Evolutionary conservation across 2,329 filamentous ascomycete species (phyloP), one percentile per base, ranked within the genome.

Genomic region (Furcasterigmium sp.): DNA sequence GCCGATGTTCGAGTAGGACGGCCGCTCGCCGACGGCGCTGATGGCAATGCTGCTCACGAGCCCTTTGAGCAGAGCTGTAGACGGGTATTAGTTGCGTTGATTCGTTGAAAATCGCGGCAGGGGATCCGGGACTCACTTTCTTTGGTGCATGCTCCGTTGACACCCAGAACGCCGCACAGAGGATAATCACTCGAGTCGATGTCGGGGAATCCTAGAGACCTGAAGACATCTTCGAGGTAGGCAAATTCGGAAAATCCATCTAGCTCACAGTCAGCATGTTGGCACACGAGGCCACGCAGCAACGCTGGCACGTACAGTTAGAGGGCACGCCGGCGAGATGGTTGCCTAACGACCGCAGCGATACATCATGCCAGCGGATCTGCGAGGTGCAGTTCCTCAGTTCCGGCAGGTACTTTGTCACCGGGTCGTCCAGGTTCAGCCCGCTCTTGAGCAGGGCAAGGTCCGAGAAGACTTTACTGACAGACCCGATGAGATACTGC

Each of bases 401-500:
- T 9, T 51, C 47, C 0, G 64, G 64, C 5, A 72, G 47, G 26
- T 56, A 67, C 25, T 63, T 52, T 0, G 59, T 62, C 4, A 69
- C 50, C 0, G 60, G 51, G 1, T 53, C 49, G 21, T 65, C 58
- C 1, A 64, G 23, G 23, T 65, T 46, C 3, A 69, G 40, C 0
- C 59, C 59, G 14, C 57, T 62, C 34, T 61, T 61, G 3, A 70
- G 41, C 14, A 69, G 39, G 1, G 68, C 18, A 11, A 67, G 56
- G 13, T 59, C 62, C 0, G 68, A 61, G 20, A 70, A 51, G 0
- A 65, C 56, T 15, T 71, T 71, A 0, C 60, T 61, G 6, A 70
- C 51, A 0, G 64, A 70, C 0, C 65, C 68, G 25, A 71, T 59
- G 4, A 69, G 53, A 32, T 68, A 71, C 49, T 70, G 65, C 0